Base-by-base conservation (phyloP, 306 rosid species). In the Spatholobus suberectus region DNA sequence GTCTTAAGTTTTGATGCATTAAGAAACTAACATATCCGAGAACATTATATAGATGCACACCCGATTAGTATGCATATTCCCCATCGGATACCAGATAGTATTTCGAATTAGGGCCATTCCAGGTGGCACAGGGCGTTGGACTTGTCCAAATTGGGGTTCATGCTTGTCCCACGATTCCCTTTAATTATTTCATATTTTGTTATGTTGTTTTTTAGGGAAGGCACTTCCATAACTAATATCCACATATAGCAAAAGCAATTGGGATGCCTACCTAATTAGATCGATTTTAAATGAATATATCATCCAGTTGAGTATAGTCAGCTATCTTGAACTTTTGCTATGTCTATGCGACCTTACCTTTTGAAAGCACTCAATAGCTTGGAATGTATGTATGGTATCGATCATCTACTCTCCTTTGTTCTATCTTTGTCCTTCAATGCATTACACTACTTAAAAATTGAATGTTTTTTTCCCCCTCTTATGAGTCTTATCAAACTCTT, bases 121-220 rank as follows among this genome's bases (percentile, higher is more conserved):
- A 77, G 14, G 86, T 70, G 75, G 11, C 5, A 70, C 5, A 70
- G 7, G 66, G 70, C 10, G 47, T 35, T 83, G 79, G 21, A 34
- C 15, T 59, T 77, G 74, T 58, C 78, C 73, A 44, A 35, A 11
- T 23, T 35, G 3, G 71, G 73, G 23, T 9, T 41, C 63, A 41
- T 54, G 40, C 46, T 21, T 29, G 47, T 68, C 73, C 77, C 61
- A 74, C 41, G 23, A 70, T 49, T 61, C 58, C 35, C 73, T 51
- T 4, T 37, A 37, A 37, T 37, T 6, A 37, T 37, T 37, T 4
- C 41, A 37, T 37, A 1, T 37, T n/a, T n/a, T n/a, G n/a, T n/a
- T n/a, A n/a, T n/a, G n/a, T n/a, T n/a, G n/a, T n/a, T n/a, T n/a
- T n/a, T n/a, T n/a, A n/a, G n/a, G n/a, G n/a, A n/a, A n/a, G n/a